Evolutionary conservation across 192 early-diverging fungal species (phyloP), one percentile per base, ranked within the genome.

Genomic region (Coemansia sp.): DNA sequence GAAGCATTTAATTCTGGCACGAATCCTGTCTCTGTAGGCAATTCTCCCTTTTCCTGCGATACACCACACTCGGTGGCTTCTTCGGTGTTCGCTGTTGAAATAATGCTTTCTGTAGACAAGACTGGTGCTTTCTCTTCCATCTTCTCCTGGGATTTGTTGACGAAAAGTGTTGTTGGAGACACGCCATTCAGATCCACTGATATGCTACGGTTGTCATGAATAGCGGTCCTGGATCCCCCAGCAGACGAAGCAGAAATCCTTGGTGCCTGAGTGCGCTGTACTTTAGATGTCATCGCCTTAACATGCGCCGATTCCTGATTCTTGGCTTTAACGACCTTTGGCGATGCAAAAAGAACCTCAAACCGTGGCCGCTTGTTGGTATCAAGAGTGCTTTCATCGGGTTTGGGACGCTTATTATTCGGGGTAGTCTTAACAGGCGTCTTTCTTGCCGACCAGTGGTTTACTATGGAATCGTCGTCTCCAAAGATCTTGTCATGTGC

Each of bases 391-490:
- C 19, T 11, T 2, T 39, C 56, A 6, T 73, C 71, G 4, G 16
- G 55, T 37, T 61, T 72, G 4, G 64, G 9, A 16, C 79, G 79
- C 79, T 82, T 82, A 19, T 58, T 67, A 26, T 62, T 61, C 8
- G 78, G 78, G 6, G 79, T 76, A 8, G 72, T 59, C 7, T 65
- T 59, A 0, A 61, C 68, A 47, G 71, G 43, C 2, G 49, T 48
- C 61, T 71, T 74, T 42, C 65, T 74, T 58, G 79, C 71, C 2
- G 80, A 56, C 80, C 80, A 82, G 42, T 82, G 80, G 63, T 56
- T 77, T 15, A 61, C 62, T 45, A 82, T 82, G 16, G 80, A 82
- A 40, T 82, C 80, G 60, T 68, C 61, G 37, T 52, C 36, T 41
- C 59, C 54, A 51, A 82, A 82, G 3, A 82, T 64, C 51, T 69